Base-by-base conservation (phyloP, 164 flowering plant species). In the Vitis rotundifolia region DNA sequence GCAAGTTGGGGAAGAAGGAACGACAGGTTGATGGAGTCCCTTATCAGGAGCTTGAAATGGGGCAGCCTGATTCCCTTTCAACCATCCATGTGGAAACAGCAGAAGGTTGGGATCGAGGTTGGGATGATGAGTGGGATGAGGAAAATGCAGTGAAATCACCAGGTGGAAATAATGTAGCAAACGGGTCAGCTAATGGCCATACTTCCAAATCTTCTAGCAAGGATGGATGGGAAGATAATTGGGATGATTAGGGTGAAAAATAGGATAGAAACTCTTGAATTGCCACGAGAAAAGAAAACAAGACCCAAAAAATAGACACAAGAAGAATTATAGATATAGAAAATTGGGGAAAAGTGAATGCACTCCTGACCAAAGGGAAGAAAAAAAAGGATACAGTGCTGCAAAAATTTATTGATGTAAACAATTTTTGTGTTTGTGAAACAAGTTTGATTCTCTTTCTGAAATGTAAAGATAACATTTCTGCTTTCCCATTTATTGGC, bases 31-130 rank as follows among this genome's bases (percentile, higher is more conserved):
- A 64, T 57, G 84, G 77, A 13, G 66, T 84, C 19, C 74, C 79
- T 51, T 84, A 84, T 65, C 88, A 80, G 67, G 85, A 84, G 79
- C 84, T 84, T 37, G 88, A 84, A 72, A 84, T 84, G 85, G 84
- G 79, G n/a, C 51, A 69, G 58, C 74, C 80, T 48, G 75, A 75
- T 16, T 74, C 89, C 5, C 62, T 58, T 75, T 61, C 81, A n/a
- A 75, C 78, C 8, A 61, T 29, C 13, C 10, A 9, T 59, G 31
- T 59, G 63, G 63, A 22, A 18, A 5, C 63, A 59, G 63, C 63
- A 59, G 63, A 59, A 37, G 44, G 44, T 28, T 57, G 18, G 60
- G 60, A 57, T 16, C 18, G 13, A 57, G 26, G 9, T 57, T 57
- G 60, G 60, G 60, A 13, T 57, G 60, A 57, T 57, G 60, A 57